A percentile compares a stretch with the other conserved stretches of the same genome.
Evolutionary conservation across 2,329 filamentous ascomycete species (phyloP).

Genomic region (Hypocreales sp.): DNA sequence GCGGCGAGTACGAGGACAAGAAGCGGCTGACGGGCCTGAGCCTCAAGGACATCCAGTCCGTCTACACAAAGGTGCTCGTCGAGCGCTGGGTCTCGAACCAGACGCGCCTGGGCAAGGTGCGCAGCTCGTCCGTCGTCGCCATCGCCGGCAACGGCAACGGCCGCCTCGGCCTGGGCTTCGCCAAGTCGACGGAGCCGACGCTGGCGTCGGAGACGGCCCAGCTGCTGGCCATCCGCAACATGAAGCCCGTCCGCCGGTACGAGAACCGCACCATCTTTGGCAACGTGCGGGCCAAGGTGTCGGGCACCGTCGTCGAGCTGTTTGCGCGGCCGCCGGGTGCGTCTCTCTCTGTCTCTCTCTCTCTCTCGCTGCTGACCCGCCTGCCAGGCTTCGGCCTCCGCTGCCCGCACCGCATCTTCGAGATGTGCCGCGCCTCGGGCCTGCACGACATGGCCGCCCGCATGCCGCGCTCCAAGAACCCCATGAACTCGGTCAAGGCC

Average conservation of each 20-base stretch:
- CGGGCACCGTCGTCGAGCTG: conserved; percentile 73
- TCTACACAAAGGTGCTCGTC: conserved; percentile 61
- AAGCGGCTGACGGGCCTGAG: conserved; percentile 39
- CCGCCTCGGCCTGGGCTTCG: conserved; percentile 75
- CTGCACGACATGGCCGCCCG: conserved; percentile 75
- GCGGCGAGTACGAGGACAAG: conserved; percentile 32
- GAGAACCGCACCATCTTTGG: conserved; percentile 88
- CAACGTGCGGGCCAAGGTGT: conserved; percentile 68
- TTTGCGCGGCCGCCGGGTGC: conserved; percentile 76
- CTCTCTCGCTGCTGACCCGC: neutral
- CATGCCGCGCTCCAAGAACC: conserved; percentile 77
- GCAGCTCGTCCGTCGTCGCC: conserved; percentile 56
- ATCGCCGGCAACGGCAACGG: conserved; percentile 82
- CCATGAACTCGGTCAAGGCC: conserved; percentile 96
- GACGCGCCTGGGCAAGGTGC: conserved; percentile 89
- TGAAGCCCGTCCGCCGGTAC: conserved; percentile 83
- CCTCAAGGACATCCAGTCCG: conserved; percentile 31
- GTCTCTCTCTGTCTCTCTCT: conserved; percentile 12
- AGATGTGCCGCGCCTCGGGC: conserved; percentile 78
- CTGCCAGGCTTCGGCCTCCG: conserved; percentile 77
- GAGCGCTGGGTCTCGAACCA: conserved; percentile 70
- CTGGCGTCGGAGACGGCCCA: conserved; percentile 58
- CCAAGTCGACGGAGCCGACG: conserved; percentile 62
- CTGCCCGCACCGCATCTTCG: conserved; percentile 81
- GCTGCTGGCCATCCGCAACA: conserved; percentile 74